Percentiles rank a stretch among this genome's conserved stretches.
Conservation (phyloP, 495 filamentous ascomycete species). For the Ramalina peruviana region DNA sequence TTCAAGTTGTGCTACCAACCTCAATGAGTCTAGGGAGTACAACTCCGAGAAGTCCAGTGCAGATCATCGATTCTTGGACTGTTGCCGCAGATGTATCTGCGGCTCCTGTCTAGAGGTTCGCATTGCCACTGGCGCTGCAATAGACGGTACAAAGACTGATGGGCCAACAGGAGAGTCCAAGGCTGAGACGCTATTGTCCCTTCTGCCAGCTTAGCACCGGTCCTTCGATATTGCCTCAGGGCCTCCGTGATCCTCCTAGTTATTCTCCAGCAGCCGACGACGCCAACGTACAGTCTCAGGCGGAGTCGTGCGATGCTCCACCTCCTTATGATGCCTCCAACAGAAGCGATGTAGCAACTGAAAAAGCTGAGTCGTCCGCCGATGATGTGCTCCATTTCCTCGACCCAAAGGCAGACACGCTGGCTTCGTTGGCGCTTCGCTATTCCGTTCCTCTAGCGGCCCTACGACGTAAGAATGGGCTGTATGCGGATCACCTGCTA, state of each 20-base stretch:
- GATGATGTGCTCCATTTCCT: slow-evolving; percentile 58
- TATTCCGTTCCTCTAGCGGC: slow-evolving; percentile 46
- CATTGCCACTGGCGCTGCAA: not conserved
- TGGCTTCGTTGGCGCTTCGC: slow-evolving; percentile 48
- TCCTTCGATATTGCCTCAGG: slow-evolving; percentile 38
- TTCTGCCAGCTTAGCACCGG: slow-evolving; percentile 41
- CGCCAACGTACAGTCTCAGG: slow-evolving; percentile 5
- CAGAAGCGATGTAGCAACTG: slow-evolving; percentile 4
- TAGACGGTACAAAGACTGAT: not conserved
- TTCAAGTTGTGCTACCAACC: too few species aligned
- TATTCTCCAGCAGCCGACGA: slow-evolving; percentile 32
- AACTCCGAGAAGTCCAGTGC: slow-evolving; percentile 36
- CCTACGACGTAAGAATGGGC: slow-evolving; percentile 45
- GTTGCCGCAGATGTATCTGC: slow-evolving; percentile 56
- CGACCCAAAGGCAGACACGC: slow-evolving; percentile 43
- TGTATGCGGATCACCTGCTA: slow-evolving; percentile 52
- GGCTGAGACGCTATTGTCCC: slow-evolving; percentile 55
- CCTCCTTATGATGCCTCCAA: slow-evolving; percentile 27
- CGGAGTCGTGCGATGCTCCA: slow-evolving; percentile 17
- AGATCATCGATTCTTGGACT: slow-evolving; percentile 38
- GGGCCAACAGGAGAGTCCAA: slow-evolving; percentile 41
- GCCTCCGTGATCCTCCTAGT: slow-evolving; percentile 42
- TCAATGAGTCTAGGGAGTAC: too few species aligned
- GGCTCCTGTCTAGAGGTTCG: slow-evolving; percentile 47
- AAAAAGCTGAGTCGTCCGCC: slow-evolving; percentile 12